phyloP scores from a whole-genome alignment of 139 green algal genomes.

The Klebsormidium nitens region DNA sequence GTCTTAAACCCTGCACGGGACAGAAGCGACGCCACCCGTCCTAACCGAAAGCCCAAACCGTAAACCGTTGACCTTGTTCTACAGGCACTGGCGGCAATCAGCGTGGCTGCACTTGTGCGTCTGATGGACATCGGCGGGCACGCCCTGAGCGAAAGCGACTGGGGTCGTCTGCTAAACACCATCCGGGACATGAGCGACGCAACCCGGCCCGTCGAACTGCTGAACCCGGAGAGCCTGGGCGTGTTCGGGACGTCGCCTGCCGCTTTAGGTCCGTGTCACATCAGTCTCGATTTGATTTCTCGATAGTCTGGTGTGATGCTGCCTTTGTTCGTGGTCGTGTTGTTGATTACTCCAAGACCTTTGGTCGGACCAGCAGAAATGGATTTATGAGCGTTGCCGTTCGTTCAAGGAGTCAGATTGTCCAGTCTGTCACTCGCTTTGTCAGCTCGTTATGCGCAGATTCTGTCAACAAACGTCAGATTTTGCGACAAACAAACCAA shows the following conservation, averaged over 20 bases:
- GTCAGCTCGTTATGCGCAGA: background rate
- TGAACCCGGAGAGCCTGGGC: too few species aligned
- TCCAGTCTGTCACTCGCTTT: background rate
- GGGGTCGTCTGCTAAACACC: constrained; percentile 18
- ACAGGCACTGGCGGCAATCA: constrained; percentile 23
- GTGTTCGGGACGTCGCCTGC: too few species aligned
- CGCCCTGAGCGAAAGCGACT: constrained; percentile 4
- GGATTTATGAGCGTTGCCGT: background rate
- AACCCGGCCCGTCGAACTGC: too few species aligned
- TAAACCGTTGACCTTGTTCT: too few species aligned
- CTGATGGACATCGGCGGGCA: constrained; percentile 28
- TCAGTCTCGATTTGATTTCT: background rate
- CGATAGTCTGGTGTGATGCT: background rate
- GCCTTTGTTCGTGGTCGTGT: background rate
- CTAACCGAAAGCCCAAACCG: too few species aligned
- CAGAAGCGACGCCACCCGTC: too few species aligned
- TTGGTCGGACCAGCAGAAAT: background rate
- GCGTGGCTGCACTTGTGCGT: constrained; percentile 18
- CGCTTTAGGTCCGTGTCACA: too few species aligned
- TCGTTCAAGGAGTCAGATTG: background rate
- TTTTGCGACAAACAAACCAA: background rate
- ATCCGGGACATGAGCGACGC: too few species aligned
- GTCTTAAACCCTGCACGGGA: constrained; percentile 19
- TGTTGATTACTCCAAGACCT: background rate
- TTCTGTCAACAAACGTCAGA: background rate